These are phyloP conservation scores for Prinsepia uniflora DNA, from an alignment of 306 rosid genomes.

Conservation along the genomic window DNA sequence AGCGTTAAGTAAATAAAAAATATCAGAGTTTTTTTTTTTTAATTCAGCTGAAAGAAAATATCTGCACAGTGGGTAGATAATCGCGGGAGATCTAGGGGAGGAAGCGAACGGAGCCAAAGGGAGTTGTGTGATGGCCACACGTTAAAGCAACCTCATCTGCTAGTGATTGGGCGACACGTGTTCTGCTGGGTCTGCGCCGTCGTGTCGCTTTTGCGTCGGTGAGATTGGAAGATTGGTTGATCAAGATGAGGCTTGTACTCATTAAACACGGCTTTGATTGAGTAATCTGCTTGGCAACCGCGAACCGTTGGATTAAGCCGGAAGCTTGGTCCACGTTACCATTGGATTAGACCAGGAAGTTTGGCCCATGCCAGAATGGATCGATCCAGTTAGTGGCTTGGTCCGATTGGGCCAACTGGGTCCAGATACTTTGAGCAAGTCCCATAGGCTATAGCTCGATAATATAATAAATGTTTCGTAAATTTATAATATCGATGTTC, in stretches of 20 bases:
- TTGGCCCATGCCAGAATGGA: neutral
- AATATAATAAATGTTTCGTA: too few relatives aligned
- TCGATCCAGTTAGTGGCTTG: neutral
- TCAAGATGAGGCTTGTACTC: slow-evolving; percentile 8
- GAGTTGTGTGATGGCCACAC: slow-evolving; percentile 85
- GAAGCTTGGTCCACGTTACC: neutral
- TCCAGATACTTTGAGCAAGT: too few relatives aligned
- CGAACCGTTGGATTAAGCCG: neutral
- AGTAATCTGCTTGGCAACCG: neutral
- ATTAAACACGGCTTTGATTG: neutral
- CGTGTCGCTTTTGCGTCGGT: slow-evolving; percentile 24
- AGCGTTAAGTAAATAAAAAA: neutral
- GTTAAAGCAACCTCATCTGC: slow-evolving; percentile 64
- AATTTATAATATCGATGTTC: too few relatives aligned
- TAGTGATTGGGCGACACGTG: slow-evolving; percentile 46
- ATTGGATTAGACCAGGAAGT: neutral
- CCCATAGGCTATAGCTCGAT: too few relatives aligned
- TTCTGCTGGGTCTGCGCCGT: slow-evolving; percentile 32
- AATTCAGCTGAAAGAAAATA: slow-evolving; percentile 12
- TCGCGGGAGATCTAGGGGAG: slow-evolving; percentile 15
- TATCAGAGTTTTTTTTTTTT: neutral
- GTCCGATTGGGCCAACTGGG: neutral
- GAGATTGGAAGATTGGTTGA: neutral
- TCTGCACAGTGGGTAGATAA: slow-evolving; percentile 20
- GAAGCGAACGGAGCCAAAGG: slow-evolving; percentile 26